A percentile compares a stretch with the other conserved stretches of the same genome.
These are phyloP conservation scores for Cladosporium sp. DNA, from an alignment of 2,329 filamentous ascomycete species.

Conservation along the genomic window DNA sequence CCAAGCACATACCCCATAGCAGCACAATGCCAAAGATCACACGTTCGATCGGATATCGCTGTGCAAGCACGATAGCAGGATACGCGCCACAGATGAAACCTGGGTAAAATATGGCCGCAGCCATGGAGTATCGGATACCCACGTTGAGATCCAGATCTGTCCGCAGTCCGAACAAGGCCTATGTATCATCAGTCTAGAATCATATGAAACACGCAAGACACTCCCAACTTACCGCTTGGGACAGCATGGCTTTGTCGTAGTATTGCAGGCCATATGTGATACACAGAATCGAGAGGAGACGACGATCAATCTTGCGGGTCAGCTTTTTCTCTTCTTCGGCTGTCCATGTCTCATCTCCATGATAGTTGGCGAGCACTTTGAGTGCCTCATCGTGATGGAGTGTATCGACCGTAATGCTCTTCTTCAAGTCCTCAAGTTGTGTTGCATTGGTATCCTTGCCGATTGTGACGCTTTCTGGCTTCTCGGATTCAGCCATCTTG, in stretches of 20 bases:
- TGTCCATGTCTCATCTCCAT: conserved; percentile 34
- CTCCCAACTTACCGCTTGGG: conserved; percentile 42
- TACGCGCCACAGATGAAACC: conserved; percentile 48
- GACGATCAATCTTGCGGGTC: conserved; percentile 40
- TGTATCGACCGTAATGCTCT: conserved; percentile 17
- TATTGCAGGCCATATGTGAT: conserved; percentile 46
- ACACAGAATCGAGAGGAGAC: conserved; percentile 45
- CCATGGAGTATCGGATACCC: conserved; percentile 44
- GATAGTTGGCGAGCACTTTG: conserved; percentile 17
- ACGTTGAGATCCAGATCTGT: conserved; percentile 38
- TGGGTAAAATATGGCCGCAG: conserved; percentile 46
- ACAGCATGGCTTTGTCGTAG: conserved; percentile 52
- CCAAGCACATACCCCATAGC: conserved; percentile 36
- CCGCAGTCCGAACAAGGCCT: conserved; percentile 41
- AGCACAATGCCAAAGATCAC: conserved; percentile 38
- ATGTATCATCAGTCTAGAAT: neutral
- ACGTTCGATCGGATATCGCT: conserved; percentile 44
- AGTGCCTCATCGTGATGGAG: conserved; percentile 18
- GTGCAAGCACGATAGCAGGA: conserved; percentile 41
- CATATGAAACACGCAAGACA: neutral
- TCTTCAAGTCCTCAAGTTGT: conserved; percentile 14
- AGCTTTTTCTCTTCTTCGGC: conserved; percentile 41
- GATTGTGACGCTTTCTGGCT: neutral
- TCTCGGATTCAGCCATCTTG: neutral
- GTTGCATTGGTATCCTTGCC: conserved; percentile 2